A percentile compares a stretch with the other conserved stretches of the same genome.
Evolutionary conservation across 768 basidiomycete genomes (phyloP).

Genomic region (Galerina marginata): DNA sequence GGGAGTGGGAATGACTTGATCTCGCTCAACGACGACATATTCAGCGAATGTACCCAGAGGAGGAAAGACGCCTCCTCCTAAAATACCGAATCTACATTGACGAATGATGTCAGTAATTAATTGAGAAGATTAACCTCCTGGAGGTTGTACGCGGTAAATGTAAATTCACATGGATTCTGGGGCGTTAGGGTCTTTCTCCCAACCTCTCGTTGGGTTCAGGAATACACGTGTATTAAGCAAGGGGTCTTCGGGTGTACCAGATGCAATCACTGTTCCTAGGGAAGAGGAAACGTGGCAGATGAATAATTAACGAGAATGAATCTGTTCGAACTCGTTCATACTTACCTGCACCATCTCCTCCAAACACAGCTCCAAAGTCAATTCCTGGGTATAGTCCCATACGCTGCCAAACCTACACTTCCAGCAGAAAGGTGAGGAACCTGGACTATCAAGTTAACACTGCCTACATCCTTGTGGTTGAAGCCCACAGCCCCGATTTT

Average conservation of each 20-base stretch:
- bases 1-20: constrained; percentile 69
- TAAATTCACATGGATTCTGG: constrained; percentile 65
- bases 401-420: constrained; percentile 71
- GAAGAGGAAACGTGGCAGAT: neutral
- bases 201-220: constrained; percentile 78
- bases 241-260: constrained; percentile 55
- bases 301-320: neutral
- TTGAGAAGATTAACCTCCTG: neutral
- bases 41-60: constrained; percentile 77
- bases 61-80: constrained; percentile 63
- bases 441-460: neutral
- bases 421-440: no score
- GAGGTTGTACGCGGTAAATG: neutral
- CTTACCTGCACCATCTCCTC: constrained; percentile 78
- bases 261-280: constrained; percentile 67
- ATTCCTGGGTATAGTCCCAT: constrained; percentile 72
- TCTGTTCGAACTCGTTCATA: neutral
- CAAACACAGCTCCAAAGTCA: constrained; percentile 61
- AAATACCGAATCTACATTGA: constrained; percentile 57
- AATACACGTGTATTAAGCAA: constrained; percentile 73
- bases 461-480: constrained; percentile 75
- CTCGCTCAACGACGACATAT: constrained; percentile 74
- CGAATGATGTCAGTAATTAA: constrained; percentile 3
- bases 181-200: constrained; percentile 65
- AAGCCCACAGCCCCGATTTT: constrained; percentile 72